A percentile compares a stretch with the other conserved stretches of the same genome.
Evolutionary conservation across 345 rosid genomes (phyloP).

Genomic region (Hibiscus tridactylites): DNA sequence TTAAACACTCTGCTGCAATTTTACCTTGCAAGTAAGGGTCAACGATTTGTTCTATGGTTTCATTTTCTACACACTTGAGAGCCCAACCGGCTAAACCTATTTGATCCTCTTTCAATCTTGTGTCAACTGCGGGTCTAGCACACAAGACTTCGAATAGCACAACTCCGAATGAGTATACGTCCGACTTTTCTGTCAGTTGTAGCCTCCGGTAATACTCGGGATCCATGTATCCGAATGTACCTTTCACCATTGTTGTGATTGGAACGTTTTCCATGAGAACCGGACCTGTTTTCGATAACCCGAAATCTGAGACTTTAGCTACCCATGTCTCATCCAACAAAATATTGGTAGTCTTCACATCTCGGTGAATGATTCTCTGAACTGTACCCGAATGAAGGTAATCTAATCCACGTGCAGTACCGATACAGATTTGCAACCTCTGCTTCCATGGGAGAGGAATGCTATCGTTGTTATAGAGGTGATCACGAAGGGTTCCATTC

Average conservation of each 20-base stretch:
- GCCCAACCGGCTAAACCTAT: slow-evolving; percentile 16
- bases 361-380: slow-evolving; percentile 4
- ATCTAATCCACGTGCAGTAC: slow-evolving; percentile 23
- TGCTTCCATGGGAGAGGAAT: slow-evolving; percentile 23
- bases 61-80: background rate
- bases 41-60: slow-evolving; percentile 8
- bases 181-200: slow-evolving; percentile 18
- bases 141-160: slow-evolving; percentile 20
- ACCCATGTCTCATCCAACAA: slow-evolving; percentile 5
- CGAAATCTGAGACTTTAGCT: slow-evolving; percentile 22
- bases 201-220: slow-evolving; percentile 8
- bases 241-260: slow-evolving; percentile 23
- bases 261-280: slow-evolving; percentile 1
- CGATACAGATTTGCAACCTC: slow-evolving; percentile 20
- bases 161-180: slow-evolving; percentile 27
- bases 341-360: slow-evolving; percentile 8
- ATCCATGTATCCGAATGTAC: slow-evolving; percentile 24
- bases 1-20: slow-evolving; percentile 12
- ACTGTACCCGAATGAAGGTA: slow-evolving; percentile 15
- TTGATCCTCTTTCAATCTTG: background rate
- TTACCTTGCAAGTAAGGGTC: slow-evolving; percentile 14
- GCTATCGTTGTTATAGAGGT: slow-evolving; percentile 7
- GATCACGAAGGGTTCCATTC: slow-evolving; percentile 22
- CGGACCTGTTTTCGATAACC: slow-evolving; percentile 18
- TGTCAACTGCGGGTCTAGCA: slow-evolving; percentile 13